phyloP scores from a whole-genome alignment of 805 yeast species.

The Debaryomyces castellii region DNA sequence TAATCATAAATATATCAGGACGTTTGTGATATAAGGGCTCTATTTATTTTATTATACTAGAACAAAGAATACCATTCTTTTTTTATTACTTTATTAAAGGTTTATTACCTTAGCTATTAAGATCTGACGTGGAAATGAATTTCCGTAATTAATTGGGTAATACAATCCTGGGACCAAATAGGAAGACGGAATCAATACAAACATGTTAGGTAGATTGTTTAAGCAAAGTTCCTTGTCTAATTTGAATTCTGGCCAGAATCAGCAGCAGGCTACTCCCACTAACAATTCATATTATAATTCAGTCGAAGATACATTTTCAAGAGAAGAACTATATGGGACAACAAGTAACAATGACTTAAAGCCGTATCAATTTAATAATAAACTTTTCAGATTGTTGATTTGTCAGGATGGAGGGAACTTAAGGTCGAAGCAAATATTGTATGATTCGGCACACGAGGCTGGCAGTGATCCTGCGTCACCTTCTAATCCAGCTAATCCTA shows the following conservation, averaged over 20 bases:
- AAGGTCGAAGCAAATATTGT: constrained; percentile 47
- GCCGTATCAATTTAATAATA: constrained; percentile 25
- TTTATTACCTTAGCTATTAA: too few relatives aligned
- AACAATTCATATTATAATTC: constrained; percentile 17
- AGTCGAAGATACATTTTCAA: constrained; percentile 44
- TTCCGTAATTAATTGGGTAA: not conserved
- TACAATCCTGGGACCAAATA: not conserved
- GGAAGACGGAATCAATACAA: not conserved
- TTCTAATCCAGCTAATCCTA: not conserved
- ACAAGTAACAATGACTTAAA: constrained; percentile 23
- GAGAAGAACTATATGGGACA: constrained; percentile 49
- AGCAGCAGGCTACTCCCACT: not conserved
- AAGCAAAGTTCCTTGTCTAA: constrained; percentile 19
- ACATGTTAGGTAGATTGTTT: constrained; percentile 39
- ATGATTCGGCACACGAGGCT: constrained; percentile 34
- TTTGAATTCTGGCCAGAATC: not conserved
- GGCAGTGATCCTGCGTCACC: not conserved
- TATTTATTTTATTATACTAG: not conserved
- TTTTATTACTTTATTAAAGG: not conserved
- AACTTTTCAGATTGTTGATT: constrained; percentile 42
- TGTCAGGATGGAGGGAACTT: constrained; percentile 53
- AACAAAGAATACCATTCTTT: not conserved
- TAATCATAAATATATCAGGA: too few relatives aligned
- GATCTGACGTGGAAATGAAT: not conserved
- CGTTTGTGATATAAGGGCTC: not conserved